phyloP scores from a whole-genome alignment of 2,329 filamentous ascomycete genomes.

The Alternaria burnsii region DNA sequence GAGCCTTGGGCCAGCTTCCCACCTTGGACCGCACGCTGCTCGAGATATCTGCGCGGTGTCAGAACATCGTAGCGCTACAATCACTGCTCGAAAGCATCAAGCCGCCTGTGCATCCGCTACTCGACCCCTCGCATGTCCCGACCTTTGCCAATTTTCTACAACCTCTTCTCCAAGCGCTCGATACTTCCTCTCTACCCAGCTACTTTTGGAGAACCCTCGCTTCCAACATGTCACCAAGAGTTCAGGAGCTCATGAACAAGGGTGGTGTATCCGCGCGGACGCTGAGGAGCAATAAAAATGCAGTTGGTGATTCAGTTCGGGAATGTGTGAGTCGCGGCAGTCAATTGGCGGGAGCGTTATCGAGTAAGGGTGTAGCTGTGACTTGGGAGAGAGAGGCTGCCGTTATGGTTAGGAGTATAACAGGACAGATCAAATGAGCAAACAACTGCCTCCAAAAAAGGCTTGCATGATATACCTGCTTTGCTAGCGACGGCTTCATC shows the following conservation, averaged over 20 bases:
- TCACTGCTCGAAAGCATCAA: constrained; percentile 74
- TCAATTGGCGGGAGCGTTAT: constrained; percentile 67
- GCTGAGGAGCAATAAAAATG: constrained; percentile 76
- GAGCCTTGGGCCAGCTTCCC: constrained; percentile 81
- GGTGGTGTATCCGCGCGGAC: constrained; percentile 87
- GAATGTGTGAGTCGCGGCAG: constrained; percentile 85
- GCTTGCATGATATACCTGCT: neutral
- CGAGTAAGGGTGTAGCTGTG: constrained; percentile 57
- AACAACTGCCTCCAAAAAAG: neutral
- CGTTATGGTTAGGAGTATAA: constrained; percentile 89
- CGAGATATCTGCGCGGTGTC: constrained; percentile 84
- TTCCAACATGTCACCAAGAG: constrained; percentile 74
- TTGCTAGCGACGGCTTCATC: too few relatives aligned
- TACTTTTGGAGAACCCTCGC: constrained; percentile 96
- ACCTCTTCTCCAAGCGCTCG: constrained; percentile 77
- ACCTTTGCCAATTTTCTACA: constrained; percentile 67
- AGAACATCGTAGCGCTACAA: constrained; percentile 90
- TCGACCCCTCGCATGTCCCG: constrained; percentile 49
- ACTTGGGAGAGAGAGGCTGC: constrained; percentile 90
- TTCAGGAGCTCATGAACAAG: constrained; percentile 83
- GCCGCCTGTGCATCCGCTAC: constrained; percentile 72
- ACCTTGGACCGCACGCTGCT: constrained; percentile 81
- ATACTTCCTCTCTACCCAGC: constrained; percentile 84
- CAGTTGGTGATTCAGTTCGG: constrained; percentile 77
- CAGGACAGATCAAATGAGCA: constrained; percentile 57